phyloP scores from a whole-genome alignment of 2,329 filamentous ascomycete genomes.

The Sporothrix protearum region DNA sequence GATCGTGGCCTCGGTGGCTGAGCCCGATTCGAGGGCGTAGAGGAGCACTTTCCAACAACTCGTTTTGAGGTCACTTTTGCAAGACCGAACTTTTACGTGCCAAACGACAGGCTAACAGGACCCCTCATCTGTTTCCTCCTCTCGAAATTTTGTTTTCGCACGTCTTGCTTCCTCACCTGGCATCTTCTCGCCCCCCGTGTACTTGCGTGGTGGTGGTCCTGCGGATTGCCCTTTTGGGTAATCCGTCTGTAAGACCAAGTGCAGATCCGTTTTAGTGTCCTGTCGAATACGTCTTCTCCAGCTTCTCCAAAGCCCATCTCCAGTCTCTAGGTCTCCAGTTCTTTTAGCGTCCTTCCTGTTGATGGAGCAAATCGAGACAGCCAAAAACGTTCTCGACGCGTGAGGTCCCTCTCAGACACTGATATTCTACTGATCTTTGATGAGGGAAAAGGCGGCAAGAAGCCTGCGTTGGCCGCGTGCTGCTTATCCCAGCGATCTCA shows the following conservation, averaged over 20 bases:
- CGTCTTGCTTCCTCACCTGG: constrained; percentile 1
- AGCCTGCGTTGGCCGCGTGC: background rate
- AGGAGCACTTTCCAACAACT: background rate
- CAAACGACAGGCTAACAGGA: background rate
- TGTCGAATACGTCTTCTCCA: background rate
- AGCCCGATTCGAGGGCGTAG: constrained; percentile 1
- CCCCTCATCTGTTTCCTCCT: background rate
- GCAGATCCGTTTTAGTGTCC: background rate
- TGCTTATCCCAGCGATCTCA: background rate
- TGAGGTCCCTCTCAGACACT: background rate
- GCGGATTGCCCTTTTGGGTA: constrained; percentile 21
- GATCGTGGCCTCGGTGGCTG: background rate
- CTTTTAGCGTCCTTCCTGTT: background rate
- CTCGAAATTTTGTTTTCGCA: background rate
- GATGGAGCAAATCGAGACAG: background rate
- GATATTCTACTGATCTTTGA: background rate
- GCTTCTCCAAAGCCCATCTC: constrained; percentile 11
- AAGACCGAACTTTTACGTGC: no score
- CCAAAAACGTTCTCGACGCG: constrained; percentile 10
- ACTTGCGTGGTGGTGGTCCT: background rate
- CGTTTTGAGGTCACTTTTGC: no score
- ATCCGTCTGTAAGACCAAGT: constrained; percentile 7
- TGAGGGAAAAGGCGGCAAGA: background rate
- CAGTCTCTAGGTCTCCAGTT: background rate
- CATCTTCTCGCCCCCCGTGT: background rate